Evolutionary conservation across 2,329 filamentous ascomycete genomes (phyloP).

Genomic region (Zasmidium angulare): DNA sequence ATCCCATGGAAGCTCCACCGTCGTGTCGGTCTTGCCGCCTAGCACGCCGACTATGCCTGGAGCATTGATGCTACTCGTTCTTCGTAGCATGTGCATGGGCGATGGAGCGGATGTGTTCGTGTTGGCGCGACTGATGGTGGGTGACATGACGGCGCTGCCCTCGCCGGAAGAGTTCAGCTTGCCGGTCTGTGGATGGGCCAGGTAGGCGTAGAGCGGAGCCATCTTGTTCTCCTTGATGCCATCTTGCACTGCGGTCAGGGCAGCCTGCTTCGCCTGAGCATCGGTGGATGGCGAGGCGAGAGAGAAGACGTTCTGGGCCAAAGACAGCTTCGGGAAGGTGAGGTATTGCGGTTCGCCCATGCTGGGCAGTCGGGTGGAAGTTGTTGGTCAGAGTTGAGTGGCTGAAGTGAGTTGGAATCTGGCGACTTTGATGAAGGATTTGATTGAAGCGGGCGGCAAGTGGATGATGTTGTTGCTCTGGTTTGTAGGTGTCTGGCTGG

Average conservation of each 20-base stretch:
- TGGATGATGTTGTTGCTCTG: slow-evolving; percentile 7
- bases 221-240: slow-evolving; percentile 82
- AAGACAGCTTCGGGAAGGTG: slow-evolving; percentile 77
- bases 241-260: slow-evolving; percentile 74
- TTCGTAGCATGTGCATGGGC: slow-evolving; percentile 34
- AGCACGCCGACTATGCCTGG: slow-evolving; percentile 51
- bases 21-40: slow-evolving; percentile 45
- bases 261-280: slow-evolving; percentile 65
- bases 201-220: slow-evolving; percentile 81
- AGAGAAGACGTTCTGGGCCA: slow-evolving; percentile 83
- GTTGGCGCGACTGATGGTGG: slow-evolving; percentile 34
- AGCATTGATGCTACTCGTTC: slow-evolving; percentile 54
- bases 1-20: slow-evolving; percentile 81
- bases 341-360: slow-evolving; percentile 82
- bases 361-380: slow-evolving; percentile 26
- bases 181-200: slow-evolving; percentile 78
- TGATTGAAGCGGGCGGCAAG: neutral
- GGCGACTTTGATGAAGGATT: neutral
- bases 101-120: slow-evolving; percentile 36
- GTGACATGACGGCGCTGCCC: slow-evolving; percentile 31
- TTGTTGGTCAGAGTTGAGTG: neutral
- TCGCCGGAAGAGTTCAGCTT: slow-evolving; percentile 77
- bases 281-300: slow-evolving; percentile 77
- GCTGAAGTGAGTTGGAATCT: neutral
- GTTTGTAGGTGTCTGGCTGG: no score